Percentiles rank a stretch among this genome's conserved stretches.
phyloP scores from a whole-genome alignment of 192 early-diverging fungal genomes.

The Entomortierella chlamydospora region DNA sequence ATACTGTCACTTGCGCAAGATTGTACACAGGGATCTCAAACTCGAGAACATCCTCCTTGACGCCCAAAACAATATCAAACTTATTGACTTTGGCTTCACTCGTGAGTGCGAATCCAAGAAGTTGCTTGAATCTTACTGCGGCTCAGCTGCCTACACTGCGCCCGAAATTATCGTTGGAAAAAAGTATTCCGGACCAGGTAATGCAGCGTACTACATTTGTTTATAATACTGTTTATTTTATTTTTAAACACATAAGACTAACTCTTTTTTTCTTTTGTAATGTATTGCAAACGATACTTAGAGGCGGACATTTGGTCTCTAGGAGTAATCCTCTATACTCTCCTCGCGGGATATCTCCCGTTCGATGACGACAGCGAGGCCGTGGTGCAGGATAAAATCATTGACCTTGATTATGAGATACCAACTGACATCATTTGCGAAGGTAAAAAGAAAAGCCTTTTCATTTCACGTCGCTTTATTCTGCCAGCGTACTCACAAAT shows the following conservation, averaged over 20 bases:
- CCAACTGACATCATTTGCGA: slow-evolving; percentile 68
- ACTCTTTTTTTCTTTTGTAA: slow-evolving; percentile 40
- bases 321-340: slow-evolving; percentile 92
- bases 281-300: slow-evolving; percentile 11
- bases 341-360: slow-evolving; percentile 82
- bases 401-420: slow-evolving; percentile 78
- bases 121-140: slow-evolving; percentile 73
- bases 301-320: slow-evolving; percentile 96
- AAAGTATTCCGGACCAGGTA: slow-evolving; percentile 84
- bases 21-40: slow-evolving; percentile 72
- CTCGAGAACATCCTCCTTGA: slow-evolving; percentile 72
- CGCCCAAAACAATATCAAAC: slow-evolving; percentile 66
- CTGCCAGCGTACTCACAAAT: no score
- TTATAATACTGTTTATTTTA: neutral
- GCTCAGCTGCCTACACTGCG: slow-evolving; percentile 79
- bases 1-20: slow-evolving; percentile 64
- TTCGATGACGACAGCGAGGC: slow-evolving; percentile 86
- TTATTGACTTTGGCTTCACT: slow-evolving; percentile 77
- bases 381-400: slow-evolving; percentile 76
- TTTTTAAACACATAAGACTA: slow-evolving; percentile 1
- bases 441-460: slow-evolving; percentile 45
- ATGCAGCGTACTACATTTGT: neutral
- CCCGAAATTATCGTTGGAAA: slow-evolving; percentile 83
- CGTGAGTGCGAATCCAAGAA: slow-evolving; percentile 67
- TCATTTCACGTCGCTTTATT: no score